Evolutionary conservation across 2,329 filamentous ascomycete species (phyloP).

Genomic region (Cadophora sp.): DNA sequence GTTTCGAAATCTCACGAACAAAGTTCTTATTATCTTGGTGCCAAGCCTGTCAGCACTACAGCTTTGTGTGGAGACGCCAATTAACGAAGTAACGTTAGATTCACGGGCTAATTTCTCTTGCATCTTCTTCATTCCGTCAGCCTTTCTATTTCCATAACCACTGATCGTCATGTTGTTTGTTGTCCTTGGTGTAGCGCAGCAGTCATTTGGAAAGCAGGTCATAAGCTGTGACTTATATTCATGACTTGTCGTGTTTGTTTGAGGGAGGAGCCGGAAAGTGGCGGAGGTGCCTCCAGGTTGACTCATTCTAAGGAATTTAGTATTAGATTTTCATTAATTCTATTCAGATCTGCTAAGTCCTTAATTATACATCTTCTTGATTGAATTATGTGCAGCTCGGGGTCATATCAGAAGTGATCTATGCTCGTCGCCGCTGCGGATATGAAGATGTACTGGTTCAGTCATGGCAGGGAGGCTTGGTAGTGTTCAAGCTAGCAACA

Average conservation of each 20-base stretch:
- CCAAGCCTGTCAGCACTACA: constrained; percentile 2
- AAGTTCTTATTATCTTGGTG: background rate
- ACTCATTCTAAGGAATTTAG: background rate
- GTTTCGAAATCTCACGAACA: background rate
- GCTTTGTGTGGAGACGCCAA: background rate
- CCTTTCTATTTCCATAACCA: background rate
- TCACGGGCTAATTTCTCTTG: background rate
- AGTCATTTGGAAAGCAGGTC: background rate
- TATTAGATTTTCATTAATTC: background rate
- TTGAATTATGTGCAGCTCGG: background rate
- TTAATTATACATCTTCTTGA: background rate
- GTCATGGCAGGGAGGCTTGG: too few species aligned
- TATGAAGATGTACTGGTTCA: too few species aligned
- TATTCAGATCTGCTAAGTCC: background rate
- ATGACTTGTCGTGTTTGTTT: background rate
- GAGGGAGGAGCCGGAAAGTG: too few species aligned
- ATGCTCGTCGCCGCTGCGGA: too few species aligned
- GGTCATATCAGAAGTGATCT: too few species aligned
- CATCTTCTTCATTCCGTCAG: too few species aligned
- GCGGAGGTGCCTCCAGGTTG: background rate
- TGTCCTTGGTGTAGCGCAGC: background rate
- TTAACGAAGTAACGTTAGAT: too few species aligned
- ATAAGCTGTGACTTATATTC: background rate
- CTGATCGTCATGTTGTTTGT: background rate
- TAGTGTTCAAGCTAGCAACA: too few species aligned